A percentile compares a stretch with the other conserved stretches of the same genome.
phyloP scores from a whole-genome alignment of 768 basidiomycete genomes.

The Phaffia tasmanica region DNA sequence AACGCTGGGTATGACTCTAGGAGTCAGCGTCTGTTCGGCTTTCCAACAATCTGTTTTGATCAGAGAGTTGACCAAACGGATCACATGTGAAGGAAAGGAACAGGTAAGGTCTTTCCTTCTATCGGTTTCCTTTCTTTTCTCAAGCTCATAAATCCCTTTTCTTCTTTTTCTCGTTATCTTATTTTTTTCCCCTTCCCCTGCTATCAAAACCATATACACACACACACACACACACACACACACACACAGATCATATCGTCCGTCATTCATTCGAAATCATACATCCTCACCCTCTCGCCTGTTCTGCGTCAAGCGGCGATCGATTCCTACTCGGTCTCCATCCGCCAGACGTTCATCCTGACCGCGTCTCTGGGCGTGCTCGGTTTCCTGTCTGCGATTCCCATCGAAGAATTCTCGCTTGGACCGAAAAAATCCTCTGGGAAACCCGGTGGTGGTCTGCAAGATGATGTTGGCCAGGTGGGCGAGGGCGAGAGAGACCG shows the following conservation, averaged over 20 bases:
- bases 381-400: neutral
- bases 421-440: too few species aligned
- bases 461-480: too few species aligned
- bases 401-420: conserved; percentile 14
- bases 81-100: neutral
- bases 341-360: conserved; percentile 9
- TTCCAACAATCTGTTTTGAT: conserved; percentile 20
- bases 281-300: conserved; percentile 16
- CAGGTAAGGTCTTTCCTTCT: neutral
- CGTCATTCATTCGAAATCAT: conserved; percentile 22
- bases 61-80: conserved; percentile 2
- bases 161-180: too few species aligned
- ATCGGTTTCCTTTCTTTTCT: neutral
- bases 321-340: conserved; percentile 15
- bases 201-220: too few species aligned
- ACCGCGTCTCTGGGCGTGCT: conserved; percentile 3
- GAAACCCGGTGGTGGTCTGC: too few species aligned
- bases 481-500: too few species aligned
- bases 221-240: neutral
- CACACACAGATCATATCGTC: conserved; percentile 9
- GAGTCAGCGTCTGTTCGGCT: conserved; percentile 8
- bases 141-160: too few species aligned
- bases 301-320: neutral
- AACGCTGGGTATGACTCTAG: conserved; percentile 18
- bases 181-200: too few species aligned